Conservation (phyloP, 768 basidiomycete species). For the Plicaturopsis crispa region DNA sequence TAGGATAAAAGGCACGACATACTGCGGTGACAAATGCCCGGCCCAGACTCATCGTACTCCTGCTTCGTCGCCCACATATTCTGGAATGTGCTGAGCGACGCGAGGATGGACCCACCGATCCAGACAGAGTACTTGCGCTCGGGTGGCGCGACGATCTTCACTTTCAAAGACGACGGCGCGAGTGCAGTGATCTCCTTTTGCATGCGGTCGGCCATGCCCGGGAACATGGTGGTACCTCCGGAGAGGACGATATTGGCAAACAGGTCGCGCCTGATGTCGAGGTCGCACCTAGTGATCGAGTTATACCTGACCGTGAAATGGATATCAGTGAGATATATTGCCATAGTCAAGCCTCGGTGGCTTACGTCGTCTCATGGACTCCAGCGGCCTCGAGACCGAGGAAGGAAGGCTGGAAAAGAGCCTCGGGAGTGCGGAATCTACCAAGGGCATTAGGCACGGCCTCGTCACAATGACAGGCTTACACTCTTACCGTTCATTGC, state of each 20-base stretch:
- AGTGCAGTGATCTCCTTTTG: conserved; percentile 86
- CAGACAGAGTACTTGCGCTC: conserved; percentile 96
- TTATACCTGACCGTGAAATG: conserved; percentile 34
- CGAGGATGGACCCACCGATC: conserved; percentile 84
- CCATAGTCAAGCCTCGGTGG: conserved; percentile 4
- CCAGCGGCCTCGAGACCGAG: conserved; percentile 73
- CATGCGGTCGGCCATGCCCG: conserved; percentile 94
- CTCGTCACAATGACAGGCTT: conserved; percentile 5
- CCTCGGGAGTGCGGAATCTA: conserved; percentile 52
- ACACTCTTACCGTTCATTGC: conserved; percentile 64
- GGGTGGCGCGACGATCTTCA: conserved; percentile 90
- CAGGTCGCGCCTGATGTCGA: conserved; percentile 77
- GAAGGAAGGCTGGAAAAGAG: conserved; percentile 54
- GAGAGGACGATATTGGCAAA: conserved; percentile 83
- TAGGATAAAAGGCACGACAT: conserved; percentile 24
- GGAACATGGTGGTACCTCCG: conserved; percentile 94
- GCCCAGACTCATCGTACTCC: conserved; percentile 85
- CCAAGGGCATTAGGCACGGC: no score
- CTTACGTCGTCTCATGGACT: conserved; percentile 65
- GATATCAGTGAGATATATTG: neutral
- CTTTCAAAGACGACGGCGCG: conserved; percentile 86
- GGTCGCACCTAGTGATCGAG: conserved; percentile 62
- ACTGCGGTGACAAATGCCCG: conserved; percentile 77
- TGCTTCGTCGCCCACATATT: conserved; percentile 93
- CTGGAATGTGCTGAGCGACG: conserved; percentile 92